These are phyloP conservation scores for Saccharomyces hybrid DNA, from an alignment of 1,139 yeast species.

Conservation along the genomic window DNA sequence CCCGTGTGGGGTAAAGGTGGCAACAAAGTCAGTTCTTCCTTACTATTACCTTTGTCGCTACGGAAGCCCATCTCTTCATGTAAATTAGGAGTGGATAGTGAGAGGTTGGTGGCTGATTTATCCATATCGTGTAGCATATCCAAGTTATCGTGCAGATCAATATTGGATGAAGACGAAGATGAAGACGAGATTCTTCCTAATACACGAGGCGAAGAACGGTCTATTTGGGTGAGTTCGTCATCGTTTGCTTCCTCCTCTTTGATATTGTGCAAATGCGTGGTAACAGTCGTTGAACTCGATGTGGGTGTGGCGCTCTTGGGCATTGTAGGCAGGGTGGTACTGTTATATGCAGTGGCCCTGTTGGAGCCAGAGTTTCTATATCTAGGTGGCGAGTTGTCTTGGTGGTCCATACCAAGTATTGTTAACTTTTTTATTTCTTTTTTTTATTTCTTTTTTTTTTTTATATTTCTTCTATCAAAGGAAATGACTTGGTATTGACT, in stretches of 20 bases:
- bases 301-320: not conserved
- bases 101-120: not conserved
- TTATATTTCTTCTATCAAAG: not conserved
- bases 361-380: not conserved
- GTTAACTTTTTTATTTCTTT: not conserved
- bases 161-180: not conserved
- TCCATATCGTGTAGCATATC: not conserved
- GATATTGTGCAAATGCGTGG: constrained; percentile 19
- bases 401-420: not conserved
- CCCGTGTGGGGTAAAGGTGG: constrained; percentile 27
- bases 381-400: not conserved
- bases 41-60: constrained; percentile 5
- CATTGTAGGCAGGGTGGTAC: not conserved
- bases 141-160: not conserved
- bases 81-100: not conserved
- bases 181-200: not conserved
- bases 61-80: not conserved
- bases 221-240: constrained; percentile 7
- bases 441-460: not conserved
- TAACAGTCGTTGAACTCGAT: not conserved
- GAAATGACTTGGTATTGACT: not conserved
- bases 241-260: constrained; percentile 21
- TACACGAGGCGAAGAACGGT: not conserved
- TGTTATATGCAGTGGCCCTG: not conserved
- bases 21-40: constrained; percentile 20